Conservation (phyloP, 1,284 basidiomycete genomes). For the Mycosarcoma maydis region DNA sequence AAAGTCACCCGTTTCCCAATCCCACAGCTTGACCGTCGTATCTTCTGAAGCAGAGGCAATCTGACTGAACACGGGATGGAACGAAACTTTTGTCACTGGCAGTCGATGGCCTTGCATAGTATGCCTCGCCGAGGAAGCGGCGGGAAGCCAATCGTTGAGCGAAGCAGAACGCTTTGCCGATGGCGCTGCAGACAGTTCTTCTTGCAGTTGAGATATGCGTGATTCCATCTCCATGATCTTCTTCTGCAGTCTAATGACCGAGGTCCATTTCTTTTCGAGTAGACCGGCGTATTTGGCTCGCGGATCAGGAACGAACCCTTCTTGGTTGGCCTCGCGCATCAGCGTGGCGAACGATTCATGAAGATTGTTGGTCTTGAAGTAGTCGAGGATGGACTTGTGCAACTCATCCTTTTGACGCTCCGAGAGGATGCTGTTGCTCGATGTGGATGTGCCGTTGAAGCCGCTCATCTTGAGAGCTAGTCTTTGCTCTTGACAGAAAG, state of each 20-base stretch:
- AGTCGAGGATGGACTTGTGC: constrained; percentile 87
- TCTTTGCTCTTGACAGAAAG: too few relatives aligned
- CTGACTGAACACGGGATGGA: constrained; percentile 85
- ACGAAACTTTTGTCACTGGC: constrained; percentile 80
- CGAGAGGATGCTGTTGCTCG: constrained; percentile 70
- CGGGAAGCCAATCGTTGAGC: constrained; percentile 82
- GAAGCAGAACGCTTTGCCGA: constrained; percentile 75
- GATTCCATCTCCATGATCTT: constrained; percentile 81
- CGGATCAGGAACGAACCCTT: constrained; percentile 80
- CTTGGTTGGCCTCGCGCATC: constrained; percentile 71
- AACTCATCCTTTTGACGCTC: constrained; percentile 85
- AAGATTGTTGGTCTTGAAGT: constrained; percentile 77
- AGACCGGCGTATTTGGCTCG: constrained; percentile 84
- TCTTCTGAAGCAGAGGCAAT: constrained; percentile 87
- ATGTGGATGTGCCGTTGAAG: background rate
- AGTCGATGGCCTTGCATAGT: constrained; percentile 82
- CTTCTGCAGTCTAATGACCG: constrained; percentile 89
- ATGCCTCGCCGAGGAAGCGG: constrained; percentile 80
- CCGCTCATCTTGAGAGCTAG: constrained; percentile 14
- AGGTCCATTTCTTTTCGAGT: constrained; percentile 94
- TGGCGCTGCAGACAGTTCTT: constrained; percentile 75
- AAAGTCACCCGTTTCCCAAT: constrained; percentile 93
- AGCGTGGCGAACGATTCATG: constrained; percentile 75
- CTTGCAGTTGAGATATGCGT: constrained; percentile 77
- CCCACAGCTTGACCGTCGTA: constrained; percentile 89